Conservation (phyloP, 495 filamentous ascomycete species). For the Tuber magnatum region DNA sequence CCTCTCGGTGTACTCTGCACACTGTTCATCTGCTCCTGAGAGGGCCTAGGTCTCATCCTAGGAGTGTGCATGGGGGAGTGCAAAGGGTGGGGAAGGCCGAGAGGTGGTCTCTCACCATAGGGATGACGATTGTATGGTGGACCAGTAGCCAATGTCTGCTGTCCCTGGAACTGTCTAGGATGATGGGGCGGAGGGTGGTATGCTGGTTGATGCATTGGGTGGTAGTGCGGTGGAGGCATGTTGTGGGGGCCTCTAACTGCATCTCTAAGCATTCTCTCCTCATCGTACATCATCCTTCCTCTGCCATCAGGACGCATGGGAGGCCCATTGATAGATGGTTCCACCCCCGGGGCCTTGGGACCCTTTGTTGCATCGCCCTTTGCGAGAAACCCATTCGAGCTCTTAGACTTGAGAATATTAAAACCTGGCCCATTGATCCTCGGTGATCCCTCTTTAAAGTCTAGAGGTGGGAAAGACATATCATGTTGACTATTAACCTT, state of each 20-base stretch:
- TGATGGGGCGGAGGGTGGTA: slow-evolving; percentile 20
- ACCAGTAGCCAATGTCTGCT: slow-evolving; percentile 23
- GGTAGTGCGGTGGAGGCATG: slow-evolving; percentile 18
- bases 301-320: slow-evolving; percentile 21
- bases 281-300: slow-evolving; percentile 28
- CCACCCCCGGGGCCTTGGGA: slow-evolving; percentile 21
- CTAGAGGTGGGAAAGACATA: slow-evolving; percentile 23
- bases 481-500: slow-evolving; percentile 39
- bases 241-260: slow-evolving; percentile 37
- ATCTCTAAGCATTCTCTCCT: slow-evolving; percentile 34
- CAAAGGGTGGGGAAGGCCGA: slow-evolving; percentile 32
- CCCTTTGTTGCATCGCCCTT: slow-evolving; percentile 21
- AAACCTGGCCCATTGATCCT: slow-evolving; percentile 24
- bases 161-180: slow-evolving; percentile 10
- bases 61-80: slow-evolving; percentile 38
- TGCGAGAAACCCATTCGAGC: slow-evolving; percentile 33
- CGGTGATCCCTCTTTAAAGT: slow-evolving; percentile 19
- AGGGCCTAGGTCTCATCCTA: slow-evolving; percentile 28
- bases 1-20: slow-evolving; percentile 28
- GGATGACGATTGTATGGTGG: slow-evolving; percentile 12
- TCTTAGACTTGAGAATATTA: slow-evolving; percentile 36
- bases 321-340: slow-evolving; percentile 16
- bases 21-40: slow-evolving; percentile 31
- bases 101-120: slow-evolving; percentile 11
- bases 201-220: slow-evolving; percentile 24